A percentile compares a stretch with the other conserved stretches of the same genome.
phyloP scores from a whole-genome alignment of 2,329 filamentous ascomycete species.

The Berkeleyomyces basicola region DNA sequence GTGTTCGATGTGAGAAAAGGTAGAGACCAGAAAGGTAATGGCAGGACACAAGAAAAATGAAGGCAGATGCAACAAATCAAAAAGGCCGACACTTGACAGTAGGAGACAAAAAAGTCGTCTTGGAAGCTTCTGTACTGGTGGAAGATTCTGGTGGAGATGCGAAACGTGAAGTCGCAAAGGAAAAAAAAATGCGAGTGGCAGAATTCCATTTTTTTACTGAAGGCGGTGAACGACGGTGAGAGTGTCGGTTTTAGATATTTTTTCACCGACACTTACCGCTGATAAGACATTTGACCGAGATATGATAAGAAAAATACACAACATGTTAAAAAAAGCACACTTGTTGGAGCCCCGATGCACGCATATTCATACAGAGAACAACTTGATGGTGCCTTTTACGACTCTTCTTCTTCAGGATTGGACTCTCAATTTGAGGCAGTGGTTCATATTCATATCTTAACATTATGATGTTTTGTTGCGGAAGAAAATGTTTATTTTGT shows the following conservation, averaged over 20 bases:
- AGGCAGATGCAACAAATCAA: neutral
- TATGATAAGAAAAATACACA: constrained; percentile 3
- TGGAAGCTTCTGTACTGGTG: neutral
- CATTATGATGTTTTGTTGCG: neutral
- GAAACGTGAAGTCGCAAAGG: neutral
- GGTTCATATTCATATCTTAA: no score
- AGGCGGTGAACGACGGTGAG: constrained; percentile 10
- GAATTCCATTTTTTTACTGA: constrained; percentile 9
- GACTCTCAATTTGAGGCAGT: no score
- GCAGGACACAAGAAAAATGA: neutral
- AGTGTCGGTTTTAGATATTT: neutral
- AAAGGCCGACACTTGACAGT: neutral
- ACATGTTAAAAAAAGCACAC: neutral
- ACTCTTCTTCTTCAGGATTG: no score
- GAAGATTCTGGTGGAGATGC: constrained; percentile 11
- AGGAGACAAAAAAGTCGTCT: neutral
- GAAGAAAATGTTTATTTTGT: neutral
- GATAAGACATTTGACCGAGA: neutral
- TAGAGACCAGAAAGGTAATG: neutral
- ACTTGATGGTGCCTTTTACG: no score
- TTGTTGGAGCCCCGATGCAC: no score
- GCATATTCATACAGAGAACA: no score
- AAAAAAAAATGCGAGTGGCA: constrained; percentile 9
- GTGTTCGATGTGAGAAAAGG: neutral
- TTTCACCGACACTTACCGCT: neutral